phyloP scores from a whole-genome alignment of 1,284 basidiomycete genomes.

The Puccinia hordei region DNA sequence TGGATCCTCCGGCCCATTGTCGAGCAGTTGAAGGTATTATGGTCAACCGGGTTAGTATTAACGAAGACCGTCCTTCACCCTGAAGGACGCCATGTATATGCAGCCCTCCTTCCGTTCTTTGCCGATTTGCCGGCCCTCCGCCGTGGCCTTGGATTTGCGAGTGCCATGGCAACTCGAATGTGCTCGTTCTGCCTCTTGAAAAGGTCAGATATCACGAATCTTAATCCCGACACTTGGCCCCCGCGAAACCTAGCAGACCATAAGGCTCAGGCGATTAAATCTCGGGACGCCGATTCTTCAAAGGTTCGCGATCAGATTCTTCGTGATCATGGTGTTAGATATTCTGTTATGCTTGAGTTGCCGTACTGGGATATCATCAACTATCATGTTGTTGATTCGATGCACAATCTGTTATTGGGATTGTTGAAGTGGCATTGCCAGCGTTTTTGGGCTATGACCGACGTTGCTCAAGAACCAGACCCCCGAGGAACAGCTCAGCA shows the following conservation, averaged over 20 bases:
- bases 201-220: slow-evolving; percentile 26
- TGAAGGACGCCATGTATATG: neutral
- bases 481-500: neutral
- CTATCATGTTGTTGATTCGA: slow-evolving; percentile 41
- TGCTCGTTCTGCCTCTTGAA: slow-evolving; percentile 51
- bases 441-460: slow-evolving; percentile 26
- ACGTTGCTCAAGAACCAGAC: slow-evolving; percentile 25
- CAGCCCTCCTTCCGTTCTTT: slow-evolving; percentile 35
- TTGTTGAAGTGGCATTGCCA: slow-evolving; percentile 22
- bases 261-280: slow-evolving; percentile 3
- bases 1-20: slow-evolving; percentile 58
- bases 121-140: slow-evolving; percentile 51
- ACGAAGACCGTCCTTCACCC: slow-evolving; percentile 4
- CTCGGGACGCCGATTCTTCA: neutral
- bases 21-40: slow-evolving; percentile 57
- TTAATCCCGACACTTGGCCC: slow-evolving; percentile 22
- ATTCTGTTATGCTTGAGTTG: slow-evolving; percentile 40
- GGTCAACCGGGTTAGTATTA: slow-evolving; percentile 57
- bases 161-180: slow-evolving; percentile 27
- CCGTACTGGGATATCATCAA: slow-evolving; percentile 43
- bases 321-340: slow-evolving; percentile 25
- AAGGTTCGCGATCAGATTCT: neutral
- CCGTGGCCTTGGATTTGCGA: slow-evolving; percentile 46
- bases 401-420: slow-evolving; percentile 42
- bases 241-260: slow-evolving; percentile 11